Evolutionary conservation across 768 basidiomycete species (phyloP).

Genomic region (Mycena crocata): DNA sequence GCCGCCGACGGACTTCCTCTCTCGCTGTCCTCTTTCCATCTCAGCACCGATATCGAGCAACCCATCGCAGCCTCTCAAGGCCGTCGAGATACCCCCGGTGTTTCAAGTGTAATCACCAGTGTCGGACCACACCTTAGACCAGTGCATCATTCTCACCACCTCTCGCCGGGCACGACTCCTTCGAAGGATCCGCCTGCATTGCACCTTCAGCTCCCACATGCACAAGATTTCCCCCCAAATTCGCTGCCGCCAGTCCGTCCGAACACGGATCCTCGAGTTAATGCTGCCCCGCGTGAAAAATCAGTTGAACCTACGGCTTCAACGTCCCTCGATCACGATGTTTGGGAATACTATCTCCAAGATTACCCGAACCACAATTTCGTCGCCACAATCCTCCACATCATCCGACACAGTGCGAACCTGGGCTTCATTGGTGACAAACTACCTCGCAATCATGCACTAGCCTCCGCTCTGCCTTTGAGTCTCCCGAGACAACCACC

Average conservation of each 20-base stretch:
- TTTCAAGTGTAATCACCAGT: too few relatives aligned
- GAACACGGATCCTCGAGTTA: constrained; percentile 30
- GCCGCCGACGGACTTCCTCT: too few relatives aligned
- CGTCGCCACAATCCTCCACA: constrained; percentile 27
- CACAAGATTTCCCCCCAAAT: constrained; percentile 1
- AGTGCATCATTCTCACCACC: too few relatives aligned
- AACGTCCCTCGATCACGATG: constrained; percentile 17
- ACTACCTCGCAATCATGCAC: constrained; percentile 25
- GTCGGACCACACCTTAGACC: too few relatives aligned
- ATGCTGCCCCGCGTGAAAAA: constrained; percentile 6
- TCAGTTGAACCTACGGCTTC: neutral
- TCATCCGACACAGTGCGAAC: constrained; percentile 27
- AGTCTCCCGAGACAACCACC: too few relatives aligned
- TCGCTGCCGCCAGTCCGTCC: constrained; percentile 18
- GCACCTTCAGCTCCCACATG: neutral
- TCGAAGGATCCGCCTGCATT: neutral
- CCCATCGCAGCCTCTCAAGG: neutral
- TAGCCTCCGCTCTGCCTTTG: too few relatives aligned
- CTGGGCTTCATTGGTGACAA: constrained; percentile 19
- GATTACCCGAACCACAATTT: constrained; percentile 30
- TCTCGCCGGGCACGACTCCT: neutral
- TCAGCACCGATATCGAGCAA: neutral
- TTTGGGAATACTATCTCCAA: constrained; percentile 23
- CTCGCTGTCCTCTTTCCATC: neutral
- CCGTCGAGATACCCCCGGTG: too few relatives aligned